A percentile compares a stretch with the other conserved stretches of the same genome.
Conservation (phyloP, 306 rosid species). For the Benincasa hispida region DNA sequence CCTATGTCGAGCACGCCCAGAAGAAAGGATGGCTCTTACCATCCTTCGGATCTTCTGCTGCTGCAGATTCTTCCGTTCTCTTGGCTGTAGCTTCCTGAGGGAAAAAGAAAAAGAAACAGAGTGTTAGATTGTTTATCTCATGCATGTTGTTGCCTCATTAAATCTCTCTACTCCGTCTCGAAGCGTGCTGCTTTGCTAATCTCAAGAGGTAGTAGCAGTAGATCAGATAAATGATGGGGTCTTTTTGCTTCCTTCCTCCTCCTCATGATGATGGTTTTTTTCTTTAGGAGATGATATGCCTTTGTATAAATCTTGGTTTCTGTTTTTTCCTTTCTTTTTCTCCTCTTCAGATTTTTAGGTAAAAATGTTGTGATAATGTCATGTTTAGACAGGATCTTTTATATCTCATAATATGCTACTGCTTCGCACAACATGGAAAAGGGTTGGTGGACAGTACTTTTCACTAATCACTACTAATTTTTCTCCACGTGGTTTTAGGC, state of each 20-base stretch:
- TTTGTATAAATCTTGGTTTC: background rate
- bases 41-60: conserved; percentile 35
- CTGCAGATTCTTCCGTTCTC: conserved; percentile 23
- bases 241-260: conserved; percentile 1
- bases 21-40: conserved; percentile 65
- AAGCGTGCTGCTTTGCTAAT: background rate
- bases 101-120: conserved; percentile 11
- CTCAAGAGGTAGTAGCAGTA: background rate
- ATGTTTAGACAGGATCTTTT: conserved; percentile 8
- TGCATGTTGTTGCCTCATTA: conserved; percentile 14
- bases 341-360: background rate
- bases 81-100: conserved; percentile 33
- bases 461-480: conserved; percentile 8
- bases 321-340: background rate
- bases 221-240: background rate
- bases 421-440: conserved; percentile 6
- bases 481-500: background rate
- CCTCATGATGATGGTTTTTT: background rate
- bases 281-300: conserved; percentile 4
- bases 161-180: background rate
- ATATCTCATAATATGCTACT: conserved; percentile 4
- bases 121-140: conserved; percentile 30
- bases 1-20: conserved; percentile 65
- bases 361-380: background rate
- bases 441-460: conserved; percentile 7